Percentiles rank a stretch among this genome's conserved stretches.
phyloP scores from a whole-genome alignment of 768 basidiomycete species.

The Lactarius sanguifluus region DNA sequence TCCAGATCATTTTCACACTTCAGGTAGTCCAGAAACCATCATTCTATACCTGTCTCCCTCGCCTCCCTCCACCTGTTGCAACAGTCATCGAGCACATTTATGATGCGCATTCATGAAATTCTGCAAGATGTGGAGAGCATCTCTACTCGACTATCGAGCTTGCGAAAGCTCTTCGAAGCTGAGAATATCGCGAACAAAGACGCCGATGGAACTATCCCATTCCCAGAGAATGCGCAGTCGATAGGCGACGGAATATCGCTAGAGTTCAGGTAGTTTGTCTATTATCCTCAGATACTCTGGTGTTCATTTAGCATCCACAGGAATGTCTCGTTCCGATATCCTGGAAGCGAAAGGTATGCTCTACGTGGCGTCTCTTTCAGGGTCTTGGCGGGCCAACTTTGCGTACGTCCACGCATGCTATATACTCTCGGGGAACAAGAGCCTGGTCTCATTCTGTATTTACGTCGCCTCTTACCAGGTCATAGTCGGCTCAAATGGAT shows the following conservation, averaged over 20 bases:
- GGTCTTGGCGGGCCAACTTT: constrained; percentile 69
- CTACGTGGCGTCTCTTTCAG: constrained; percentile 67
- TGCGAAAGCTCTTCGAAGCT: constrained; percentile 65
- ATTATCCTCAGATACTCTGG: constrained; percentile 28
- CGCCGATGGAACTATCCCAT: constrained; percentile 51
- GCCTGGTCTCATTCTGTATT: neutral
- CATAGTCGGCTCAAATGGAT: constrained; percentile 77
- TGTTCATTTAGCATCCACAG: constrained; percentile 37
- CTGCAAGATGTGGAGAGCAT: constrained; percentile 57
- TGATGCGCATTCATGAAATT: constrained; percentile 46
- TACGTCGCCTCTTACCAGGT: constrained; percentile 43
- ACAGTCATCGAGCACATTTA: constrained; percentile 52
- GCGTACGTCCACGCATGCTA: constrained; percentile 46
- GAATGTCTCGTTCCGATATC: constrained; percentile 72
- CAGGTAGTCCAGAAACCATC: constrained; percentile 28
- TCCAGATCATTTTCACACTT: constrained; percentile 29
- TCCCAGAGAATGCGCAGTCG: constrained; percentile 30
- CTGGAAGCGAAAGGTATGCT: constrained; percentile 51
- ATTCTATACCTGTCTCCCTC: constrained; percentile 28
- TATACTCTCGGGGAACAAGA: neutral
- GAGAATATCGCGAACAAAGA: constrained; percentile 58
- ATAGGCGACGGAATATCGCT: constrained; percentile 42
- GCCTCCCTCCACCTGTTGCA: constrained; percentile 51
- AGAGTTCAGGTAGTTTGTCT: constrained; percentile 53
- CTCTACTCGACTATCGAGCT: constrained; percentile 49